Evolutionary conservation across 495 filamentous ascomycete genomes (phyloP).

Genomic region (Trichoderma asperelloides): DNA sequence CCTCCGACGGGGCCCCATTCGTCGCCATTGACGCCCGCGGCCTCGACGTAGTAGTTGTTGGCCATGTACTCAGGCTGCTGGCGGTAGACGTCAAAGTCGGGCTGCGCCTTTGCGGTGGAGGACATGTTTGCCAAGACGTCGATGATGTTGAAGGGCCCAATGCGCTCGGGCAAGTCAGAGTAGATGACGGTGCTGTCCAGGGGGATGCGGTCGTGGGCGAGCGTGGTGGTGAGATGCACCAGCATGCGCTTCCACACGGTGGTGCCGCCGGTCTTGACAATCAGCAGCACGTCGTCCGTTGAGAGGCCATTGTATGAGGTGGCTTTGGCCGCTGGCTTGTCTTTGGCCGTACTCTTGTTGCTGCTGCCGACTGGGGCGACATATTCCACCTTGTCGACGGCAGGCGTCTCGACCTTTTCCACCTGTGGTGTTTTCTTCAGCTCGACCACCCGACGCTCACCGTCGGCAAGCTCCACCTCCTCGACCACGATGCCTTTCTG

Average conservation of each 20-base stretch:
- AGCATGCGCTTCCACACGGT: conserved; percentile 2
- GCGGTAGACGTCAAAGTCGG: background rate
- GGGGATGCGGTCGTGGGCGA: background rate
- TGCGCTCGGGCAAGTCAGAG: background rate
- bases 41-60: conserved; percentile 1
- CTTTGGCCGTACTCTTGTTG: background rate
- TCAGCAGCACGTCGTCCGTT: background rate
- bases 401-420: background rate
- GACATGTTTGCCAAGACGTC: background rate
- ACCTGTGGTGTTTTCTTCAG: background rate
- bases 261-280: conserved; percentile 1
- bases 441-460: background rate
- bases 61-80: background rate
- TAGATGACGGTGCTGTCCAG: conserved; percentile 2
- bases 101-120: background rate
- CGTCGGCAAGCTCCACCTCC: background rate
- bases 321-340: background rate
- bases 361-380: background rate
- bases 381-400: background rate
- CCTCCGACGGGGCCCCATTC: conserved; percentile 7
- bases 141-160: background rate
- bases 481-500: background rate
- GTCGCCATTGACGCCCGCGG: background rate
- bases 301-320: background rate
- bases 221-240: background rate